Conservation (phyloP, 2,329 filamentous ascomycete species). For the Metarhizium robertsii region DNA sequence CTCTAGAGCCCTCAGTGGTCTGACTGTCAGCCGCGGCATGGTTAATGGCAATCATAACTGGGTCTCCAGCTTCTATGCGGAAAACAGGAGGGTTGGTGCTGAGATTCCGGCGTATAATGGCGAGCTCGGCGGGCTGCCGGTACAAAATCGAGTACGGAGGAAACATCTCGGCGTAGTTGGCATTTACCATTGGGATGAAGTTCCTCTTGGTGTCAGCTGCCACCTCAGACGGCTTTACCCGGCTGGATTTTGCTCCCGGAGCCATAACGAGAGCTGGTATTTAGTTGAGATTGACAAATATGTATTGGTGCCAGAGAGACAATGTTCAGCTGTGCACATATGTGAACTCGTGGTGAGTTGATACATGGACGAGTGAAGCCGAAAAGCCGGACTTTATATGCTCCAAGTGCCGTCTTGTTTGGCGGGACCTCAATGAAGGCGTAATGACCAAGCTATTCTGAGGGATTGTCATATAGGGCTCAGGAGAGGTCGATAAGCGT, state of each 20-base stretch:
- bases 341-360: constrained; percentile 3
- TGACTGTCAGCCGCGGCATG: constrained; percentile 38
- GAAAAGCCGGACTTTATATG: constrained; percentile 7
- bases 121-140: constrained; percentile 39
- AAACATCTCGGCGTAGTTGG: constrained; percentile 44
- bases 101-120: constrained; percentile 24
- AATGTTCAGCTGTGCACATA: not conserved
- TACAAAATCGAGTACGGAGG: constrained; percentile 51
- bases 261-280: constrained; percentile 16
- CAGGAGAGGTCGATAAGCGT: constrained; percentile 10
- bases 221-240: constrained; percentile 45
- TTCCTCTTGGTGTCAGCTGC: constrained; percentile 63
- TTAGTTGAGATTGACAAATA: not conserved
- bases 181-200: constrained; percentile 56
- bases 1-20: constrained; percentile 22
- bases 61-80: constrained; percentile 45
- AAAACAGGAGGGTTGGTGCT: constrained; percentile 35
- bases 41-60: constrained; percentile 49
- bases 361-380: constrained; percentile 9
- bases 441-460: not conserved
- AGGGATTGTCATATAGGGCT: not conserved
- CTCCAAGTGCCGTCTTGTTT: not conserved
- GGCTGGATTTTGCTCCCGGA: constrained; percentile 20
- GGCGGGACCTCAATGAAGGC: not conserved
- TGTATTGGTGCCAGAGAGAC: not conserved